Base-by-base conservation (phyloP, 1,284 basidiomycete genomes). In the Ustilago shanxiensis region DNA sequence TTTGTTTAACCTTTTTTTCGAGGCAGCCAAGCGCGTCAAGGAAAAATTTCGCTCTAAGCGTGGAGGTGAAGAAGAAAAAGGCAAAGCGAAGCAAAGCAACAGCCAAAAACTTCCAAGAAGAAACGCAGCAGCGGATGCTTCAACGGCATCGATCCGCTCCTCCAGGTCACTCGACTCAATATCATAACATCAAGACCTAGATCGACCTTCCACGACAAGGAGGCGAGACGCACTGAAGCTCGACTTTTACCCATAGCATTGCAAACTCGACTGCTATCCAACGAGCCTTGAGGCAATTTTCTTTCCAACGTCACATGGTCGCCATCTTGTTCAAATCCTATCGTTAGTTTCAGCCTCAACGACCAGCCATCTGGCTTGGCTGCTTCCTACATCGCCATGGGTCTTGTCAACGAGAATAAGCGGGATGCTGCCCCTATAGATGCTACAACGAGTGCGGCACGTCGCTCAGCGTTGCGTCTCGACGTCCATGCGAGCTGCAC, bases 51-150 rank as follows among this genome's bases (percentile, higher is more conserved):
- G 39, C n/a, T 24, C n/a, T 24, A 33, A 11, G 37, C 57, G 70
- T 72, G 70, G 70, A 67, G 69, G 56, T 53, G 51, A 51, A 26
- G 69, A 71, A 65, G 68, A 71, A 71, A 54, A 8, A 35, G 18
- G 37, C 37, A 39, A 16, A 39, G 14, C 37, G 37, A 39, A 16
- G 7, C 31, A 44, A n/a, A 33, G 31, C 31, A 22, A 44, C 14
- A 44, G n/a, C 20, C n/a, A 33, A 33, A 33, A 33, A 33, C 20
- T 44, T 8, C n/a, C 20, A 44, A 44, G 35, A 11, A 5, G 14
- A 22, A 4, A 24, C 24, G 49, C 29, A 37, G 31, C 31, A 33
- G n/a, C n/a, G n/a, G n/a, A n/a, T n/a, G n/a, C n/a, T n/a, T n/a
- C n/a, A n/a, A n/a, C n/a, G n/a, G n/a, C n/a, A n/a, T 51, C 44